Conservation (phyloP, 2,329 filamentous ascomycete genomes). For the Ascochyta clinopodiicola region DNA sequence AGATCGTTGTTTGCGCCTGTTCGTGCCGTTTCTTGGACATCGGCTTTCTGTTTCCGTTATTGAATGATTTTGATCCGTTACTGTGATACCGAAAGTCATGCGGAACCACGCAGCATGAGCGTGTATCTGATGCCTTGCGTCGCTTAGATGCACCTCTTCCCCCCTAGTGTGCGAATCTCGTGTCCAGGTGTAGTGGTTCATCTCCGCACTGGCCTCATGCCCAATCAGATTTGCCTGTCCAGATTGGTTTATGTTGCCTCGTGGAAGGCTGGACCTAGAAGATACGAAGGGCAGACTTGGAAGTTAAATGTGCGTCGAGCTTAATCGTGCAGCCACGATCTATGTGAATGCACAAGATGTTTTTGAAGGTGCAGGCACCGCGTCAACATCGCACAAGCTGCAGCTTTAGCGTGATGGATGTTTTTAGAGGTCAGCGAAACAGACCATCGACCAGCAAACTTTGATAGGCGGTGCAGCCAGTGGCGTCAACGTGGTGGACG, state of each 20-base stretch:
- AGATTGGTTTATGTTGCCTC: not conserved
- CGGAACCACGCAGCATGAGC: constrained; percentile 5
- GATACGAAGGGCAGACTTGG: not conserved
- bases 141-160: not conserved
- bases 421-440: not conserved
- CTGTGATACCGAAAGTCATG: not conserved
- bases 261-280: not conserved
- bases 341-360: not conserved
- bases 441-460: not conserved
- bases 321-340: not conserved
- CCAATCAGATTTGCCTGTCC: constrained; percentile 1
- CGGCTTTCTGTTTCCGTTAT: not conserved
- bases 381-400: constrained; percentile 6
- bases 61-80: not conserved
- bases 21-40: not conserved
- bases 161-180: not conserved
- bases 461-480: not conserved
- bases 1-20: constrained; percentile 1
- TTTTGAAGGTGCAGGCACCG: not conserved
- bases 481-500: not conserved
- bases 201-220: constrained; percentile 6
- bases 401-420: constrained; percentile 6
- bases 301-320: not conserved
- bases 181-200: constrained; percentile 1
- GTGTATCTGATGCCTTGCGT: constrained; percentile 11